Evolutionary conservation across 2,329 filamentous ascomycete genomes (phyloP).

Genomic region (Sporothrix sp.): DNA sequence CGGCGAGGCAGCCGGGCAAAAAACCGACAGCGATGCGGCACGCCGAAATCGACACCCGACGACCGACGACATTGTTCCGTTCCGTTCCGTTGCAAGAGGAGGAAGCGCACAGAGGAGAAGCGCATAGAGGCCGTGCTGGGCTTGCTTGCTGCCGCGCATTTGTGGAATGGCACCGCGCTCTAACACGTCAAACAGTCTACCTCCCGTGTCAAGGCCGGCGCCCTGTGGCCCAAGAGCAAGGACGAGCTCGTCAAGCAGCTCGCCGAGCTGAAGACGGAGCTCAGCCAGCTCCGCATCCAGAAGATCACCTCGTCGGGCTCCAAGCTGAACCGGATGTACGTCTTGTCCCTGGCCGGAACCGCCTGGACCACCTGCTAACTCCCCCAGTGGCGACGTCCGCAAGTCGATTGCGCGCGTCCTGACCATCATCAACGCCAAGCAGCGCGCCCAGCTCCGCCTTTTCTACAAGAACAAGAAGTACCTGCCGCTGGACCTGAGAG

Average conservation of each 20-base stretch:
- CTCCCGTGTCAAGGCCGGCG: constrained; percentile 80
- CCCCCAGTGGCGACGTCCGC: constrained; percentile 83
- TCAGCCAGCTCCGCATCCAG: constrained; percentile 93
- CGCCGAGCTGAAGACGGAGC: constrained; percentile 89
- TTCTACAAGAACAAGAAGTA: constrained; percentile 99
- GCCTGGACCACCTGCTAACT: constrained; percentile 13
- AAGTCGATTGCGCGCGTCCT: constrained; percentile 99
- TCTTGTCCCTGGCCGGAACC: constrained; percentile 11
- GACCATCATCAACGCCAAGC: constrained; percentile 99
- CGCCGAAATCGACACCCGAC: background rate
- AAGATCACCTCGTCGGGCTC: constrained; percentile 93
- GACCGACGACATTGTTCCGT: background rate
- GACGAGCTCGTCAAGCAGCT: constrained; percentile 95
- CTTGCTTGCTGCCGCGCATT: too few species aligned
- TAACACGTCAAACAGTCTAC: constrained; percentile 35
- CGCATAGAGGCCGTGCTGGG: too few species aligned
- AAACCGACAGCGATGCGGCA: too few species aligned
- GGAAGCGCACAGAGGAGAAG: too few species aligned
- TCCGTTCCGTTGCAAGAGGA: background rate
- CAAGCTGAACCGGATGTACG: constrained; percentile 97
- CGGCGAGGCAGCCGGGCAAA: too few species aligned
- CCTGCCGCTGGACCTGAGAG: constrained; percentile 92
- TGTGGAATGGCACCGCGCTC: background rate
- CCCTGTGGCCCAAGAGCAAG: constrained; percentile 99
- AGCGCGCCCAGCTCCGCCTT: constrained; percentile 91